A percentile compares a stretch with the other conserved stretches of the same genome.
Conservation (phyloP, 1,284 basidiomycete species). For the Tylopilus sp. region DNA sequence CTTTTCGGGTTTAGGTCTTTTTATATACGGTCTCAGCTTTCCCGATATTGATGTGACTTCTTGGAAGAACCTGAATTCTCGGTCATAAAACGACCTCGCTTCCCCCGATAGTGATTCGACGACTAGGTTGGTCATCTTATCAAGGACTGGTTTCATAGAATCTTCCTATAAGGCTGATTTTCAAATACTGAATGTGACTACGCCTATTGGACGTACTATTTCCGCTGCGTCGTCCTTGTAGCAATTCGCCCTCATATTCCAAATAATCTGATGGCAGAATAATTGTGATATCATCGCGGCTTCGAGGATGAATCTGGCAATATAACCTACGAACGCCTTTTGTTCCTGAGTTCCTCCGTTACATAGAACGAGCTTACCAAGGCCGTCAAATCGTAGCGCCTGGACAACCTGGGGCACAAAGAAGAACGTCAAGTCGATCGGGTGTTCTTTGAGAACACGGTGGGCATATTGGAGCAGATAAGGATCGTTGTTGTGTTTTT, state of each 20-base stretch:
- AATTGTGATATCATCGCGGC: conserved; percentile 96
- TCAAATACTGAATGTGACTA: conserved; percentile 1
- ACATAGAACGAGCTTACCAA: conserved; percentile 52
- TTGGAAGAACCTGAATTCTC: conserved; percentile 94
- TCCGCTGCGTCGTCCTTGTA: conserved; percentile 88
- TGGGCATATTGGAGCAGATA: conserved; percentile 94
- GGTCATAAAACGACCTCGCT: conserved; percentile 87
- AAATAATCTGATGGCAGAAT: conserved; percentile 99
- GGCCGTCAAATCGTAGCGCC: conserved; percentile 81
- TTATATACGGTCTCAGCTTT: conserved; percentile 95
- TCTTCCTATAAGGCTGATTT: conserved; percentile 61
- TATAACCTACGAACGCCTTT: conserved; percentile 63
- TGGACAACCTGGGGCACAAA: conserved; percentile 99
- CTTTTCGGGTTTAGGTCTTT: conserved; percentile 94
- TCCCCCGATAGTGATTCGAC: conserved; percentile 87
- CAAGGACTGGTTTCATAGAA: conserved; percentile 91
- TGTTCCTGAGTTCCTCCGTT: neutral
- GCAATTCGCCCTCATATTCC: conserved; percentile 99
- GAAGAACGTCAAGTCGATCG: conserved; percentile 95
- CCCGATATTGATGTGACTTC: conserved; percentile 97
- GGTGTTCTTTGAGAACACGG: conserved; percentile 90
- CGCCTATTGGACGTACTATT: conserved; percentile 48
- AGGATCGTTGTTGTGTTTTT: conserved; percentile 78
- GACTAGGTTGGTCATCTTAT: conserved; percentile 79
- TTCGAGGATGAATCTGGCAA: conserved; percentile 93